Base-by-base conservation (phyloP, 2,329 filamentous ascomycete species). In the Phyllosticta citrichinensis region DNA sequence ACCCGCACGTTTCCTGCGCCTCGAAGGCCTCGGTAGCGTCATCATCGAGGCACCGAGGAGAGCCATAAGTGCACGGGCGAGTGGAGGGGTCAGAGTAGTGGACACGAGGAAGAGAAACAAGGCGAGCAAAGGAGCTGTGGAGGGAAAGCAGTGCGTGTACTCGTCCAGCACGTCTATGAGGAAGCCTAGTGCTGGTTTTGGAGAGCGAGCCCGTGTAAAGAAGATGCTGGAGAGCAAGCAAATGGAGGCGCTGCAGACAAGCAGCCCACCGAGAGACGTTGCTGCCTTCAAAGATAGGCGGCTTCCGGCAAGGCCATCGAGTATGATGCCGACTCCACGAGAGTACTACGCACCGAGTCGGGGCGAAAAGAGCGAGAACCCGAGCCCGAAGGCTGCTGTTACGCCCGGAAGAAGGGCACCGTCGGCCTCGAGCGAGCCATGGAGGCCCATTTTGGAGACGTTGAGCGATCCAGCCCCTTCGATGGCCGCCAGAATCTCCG, bases 301-400 rank as follows among this genome's bases (percentile, higher is more conserved):
- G 20, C 55, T 68, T 14, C 63, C 66, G 17, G 63, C 65, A 22
- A 69, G 69, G 33, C 69, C 71, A 55, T 62, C 57, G 25, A 72
- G 69, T 10, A 67, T 73, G 63, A 30, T 68, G 24, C 62, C 47
- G 3, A 74, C 71, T 22, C 71, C 72, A 5, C 62, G 62, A 54
- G 69, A 71, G 56, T 56, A 70, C 40, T 74, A 73, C 51, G 63
- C 62, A 50, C 47, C 54, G 19, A 54, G 27, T 30, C 5, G 61
- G 4, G 54, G 57, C 10, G 54, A 35, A 27, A 19, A 14, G 14
- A 47, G 40, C 40, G 40, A 47, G 17, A 47, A 47, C 40, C 40
- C 40, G 40, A 47, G 40, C n/a, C 40, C 40, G 5, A 47, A 47
- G 40, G 22, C 22, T 24, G 40, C 40, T 14, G 30, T 11, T n/a